Base-by-base conservation (phyloP, 768 basidiomycete species). In the Pholiota molesta region DNA sequence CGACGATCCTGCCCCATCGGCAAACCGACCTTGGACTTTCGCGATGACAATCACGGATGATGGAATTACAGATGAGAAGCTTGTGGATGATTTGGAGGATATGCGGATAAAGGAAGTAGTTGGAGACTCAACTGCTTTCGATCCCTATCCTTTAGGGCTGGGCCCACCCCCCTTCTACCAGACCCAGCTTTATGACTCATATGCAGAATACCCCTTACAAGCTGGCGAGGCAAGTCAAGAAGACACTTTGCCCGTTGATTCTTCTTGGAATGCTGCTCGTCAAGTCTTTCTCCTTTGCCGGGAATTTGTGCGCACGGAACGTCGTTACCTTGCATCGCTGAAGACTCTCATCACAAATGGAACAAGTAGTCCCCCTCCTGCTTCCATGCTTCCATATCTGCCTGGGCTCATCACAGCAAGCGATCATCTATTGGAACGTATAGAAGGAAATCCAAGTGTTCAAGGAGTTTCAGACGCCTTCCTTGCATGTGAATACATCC, bases 391-490 rank as follows among this genome's bases (percentile, higher is more conserved):
- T 21, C 69, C 77, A 10, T 82, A 89, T 64, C 73, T 86, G 14
- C 82, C 78, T 17, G 78, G 76, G 8, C 79, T 90, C 11, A 75
- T 86, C 37, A 66, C 69, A 17, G 82, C 78, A 19, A 89, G 87
- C 29, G 78, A 83, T 55, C 71, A 72, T 17, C 75, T 89, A 44
- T 65, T 87, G n/a, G 72, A 72, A 19, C 73, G 74, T n/a, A 80
- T 88, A 69, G 79, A 84, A 35, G 68, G 68, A 31, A 87, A 90
- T 57, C 89, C 88, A 14, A 88, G 86, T 47, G 86, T 85, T 2
- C 83, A 81, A 77, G 89, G 89, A 9, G 83, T 90, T 31, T 83
- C 86, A 11, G 77, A 79, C 5, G 84, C 89, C 7, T 87, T 90
- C 64, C 73, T 89, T 26, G 73, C 78, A 0, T 77, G 75, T 52